Conservation (phyloP, 495 filamentous ascomycete genomes). For the Penicillium antarcticum region DNA sequence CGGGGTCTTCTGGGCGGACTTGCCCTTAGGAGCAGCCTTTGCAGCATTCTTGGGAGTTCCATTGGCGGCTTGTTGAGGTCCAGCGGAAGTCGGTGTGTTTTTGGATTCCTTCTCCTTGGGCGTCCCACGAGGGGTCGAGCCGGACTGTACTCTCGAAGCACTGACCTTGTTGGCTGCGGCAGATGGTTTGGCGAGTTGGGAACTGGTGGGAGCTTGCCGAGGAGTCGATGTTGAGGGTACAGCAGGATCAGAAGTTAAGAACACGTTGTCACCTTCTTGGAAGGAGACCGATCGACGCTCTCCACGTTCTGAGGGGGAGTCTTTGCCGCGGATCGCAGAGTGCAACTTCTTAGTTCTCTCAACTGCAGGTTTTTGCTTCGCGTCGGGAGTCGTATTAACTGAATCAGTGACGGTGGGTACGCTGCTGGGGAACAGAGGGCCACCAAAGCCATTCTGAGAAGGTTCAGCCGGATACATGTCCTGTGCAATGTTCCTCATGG, state of each 20-base stretch:
- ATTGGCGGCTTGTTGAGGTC: no score
- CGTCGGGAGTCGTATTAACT: neutral
- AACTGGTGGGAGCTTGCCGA: neutral
- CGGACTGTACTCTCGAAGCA: neutral
- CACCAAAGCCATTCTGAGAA: neutral
- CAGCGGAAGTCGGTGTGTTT: neutral
- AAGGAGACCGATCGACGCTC: constrained; percentile 31
- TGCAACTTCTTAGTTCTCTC: constrained; percentile 15
- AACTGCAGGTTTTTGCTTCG: constrained; percentile 1
- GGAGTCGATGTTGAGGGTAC: constrained; percentile 9
- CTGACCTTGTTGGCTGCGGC: neutral
- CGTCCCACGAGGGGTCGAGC: neutral
- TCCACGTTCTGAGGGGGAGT: constrained; percentile 5
- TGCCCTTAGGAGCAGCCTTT: neutral
- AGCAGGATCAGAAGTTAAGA: constrained; percentile 1
- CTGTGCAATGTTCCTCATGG: neutral
- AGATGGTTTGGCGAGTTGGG: neutral
- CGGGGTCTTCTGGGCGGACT: neutral
- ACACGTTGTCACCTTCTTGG: constrained; percentile 11
- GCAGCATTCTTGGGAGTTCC: no score
- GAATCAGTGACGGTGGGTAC: neutral
- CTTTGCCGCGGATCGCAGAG: constrained; percentile 25
- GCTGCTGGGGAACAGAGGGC: neutral
- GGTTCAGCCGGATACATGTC: neutral
- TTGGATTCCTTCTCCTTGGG: neutral